These are phyloP conservation scores for Fusarium citri DNA, from an alignment of 2,329 filamentous ascomycete species.

Conservation along the genomic window DNA sequence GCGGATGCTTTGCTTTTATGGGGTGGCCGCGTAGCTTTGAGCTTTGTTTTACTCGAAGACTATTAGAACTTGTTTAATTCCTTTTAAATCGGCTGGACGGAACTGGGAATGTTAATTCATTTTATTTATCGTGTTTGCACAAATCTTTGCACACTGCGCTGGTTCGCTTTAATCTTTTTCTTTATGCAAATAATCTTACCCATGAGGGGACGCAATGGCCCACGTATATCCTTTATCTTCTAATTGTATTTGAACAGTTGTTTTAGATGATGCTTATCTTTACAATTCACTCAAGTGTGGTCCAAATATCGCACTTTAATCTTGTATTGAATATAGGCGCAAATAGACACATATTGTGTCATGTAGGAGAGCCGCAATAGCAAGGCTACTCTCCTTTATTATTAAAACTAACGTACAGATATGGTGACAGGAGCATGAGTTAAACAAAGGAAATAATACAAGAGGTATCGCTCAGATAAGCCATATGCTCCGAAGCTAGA, in stretches of 20 bases:
- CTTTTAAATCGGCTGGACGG: conserved; percentile 8
- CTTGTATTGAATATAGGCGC: conserved; percentile 29
- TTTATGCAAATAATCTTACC: not conserved
- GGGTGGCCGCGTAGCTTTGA: conserved; percentile 13
- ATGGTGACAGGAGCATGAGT: conserved; percentile 20
- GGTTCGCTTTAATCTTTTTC: not conserved
- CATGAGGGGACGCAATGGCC: not conserved
- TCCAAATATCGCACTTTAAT: conserved; percentile 19
- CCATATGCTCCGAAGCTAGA: conserved; percentile 38
- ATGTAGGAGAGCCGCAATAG: conserved; percentile 6
- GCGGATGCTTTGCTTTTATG: conserved; percentile 22
- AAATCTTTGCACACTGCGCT: not conserved
- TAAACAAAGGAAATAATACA: conserved; percentile 22
- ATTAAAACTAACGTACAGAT: conserved; percentile 32
- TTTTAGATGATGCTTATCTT: not conserved
- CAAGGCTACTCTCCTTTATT: conserved; percentile 10
- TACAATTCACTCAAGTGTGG: too few species aligned
- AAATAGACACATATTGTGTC: conserved; percentile 6
- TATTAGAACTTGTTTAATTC: conserved; percentile 15
- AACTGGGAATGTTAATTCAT: conserved; percentile 9
- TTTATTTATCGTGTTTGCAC: conserved; percentile 36
- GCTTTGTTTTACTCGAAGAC: conserved; percentile 11
- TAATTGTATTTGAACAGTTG: not conserved
- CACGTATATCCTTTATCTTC: not conserved
- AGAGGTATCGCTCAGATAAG: conserved; percentile 12